Base-by-base conservation (phyloP, 345 rosid species). In the Lagerstroemia speciosa region DNA sequence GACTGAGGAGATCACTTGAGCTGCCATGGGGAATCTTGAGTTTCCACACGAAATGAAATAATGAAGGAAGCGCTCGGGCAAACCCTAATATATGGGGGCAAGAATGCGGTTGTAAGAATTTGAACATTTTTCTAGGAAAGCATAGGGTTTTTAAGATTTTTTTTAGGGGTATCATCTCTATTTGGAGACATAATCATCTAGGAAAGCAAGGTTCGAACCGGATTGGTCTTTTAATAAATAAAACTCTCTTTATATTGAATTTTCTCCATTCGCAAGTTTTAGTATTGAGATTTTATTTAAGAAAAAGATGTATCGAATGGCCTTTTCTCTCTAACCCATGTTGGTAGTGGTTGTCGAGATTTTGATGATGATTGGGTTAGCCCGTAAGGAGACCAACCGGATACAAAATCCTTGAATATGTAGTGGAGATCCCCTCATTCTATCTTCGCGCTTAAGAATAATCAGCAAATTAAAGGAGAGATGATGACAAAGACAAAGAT, bases 1-100 rank as follows among this genome's bases (percentile, higher is more conserved):
- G 55, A 70, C 70, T 34, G 71, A 63, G 12, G 80, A 30, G 50
- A 69, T 43, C 27, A 74, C 70, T 40, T 67, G 76, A 72, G 60
- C 67, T 19, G 64, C 77, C 61, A 55, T 55, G 1, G 61, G 6
- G 61, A 26, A 6, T n/a, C 24, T 55, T 9, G 30, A 55, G 61
- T 55, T 55, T 26, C 14, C 27, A 24, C 24, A 24, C 8, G 61
- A 8, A 55, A 24, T 26, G 61, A 55, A 24, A 55, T 55, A 24
- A 8, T 7, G 11, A 55, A 55, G 27, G 14, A 55, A 55, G 30
- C n/a, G 24, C n/a, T 55, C 15, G 1, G 61, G 26, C 26, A 55
- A 24, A 55, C 61, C 30, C 61, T 9, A 55, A 55, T 26, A 1
- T 55, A 55, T n/a, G 31, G 29, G 3, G 29, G 3, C 6, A 24